Evolutionary conservation across 1,139 yeast genomes (phyloP), one percentile per base, ranked within the genome.

Genomic region (Hansenula anomala): DNA sequence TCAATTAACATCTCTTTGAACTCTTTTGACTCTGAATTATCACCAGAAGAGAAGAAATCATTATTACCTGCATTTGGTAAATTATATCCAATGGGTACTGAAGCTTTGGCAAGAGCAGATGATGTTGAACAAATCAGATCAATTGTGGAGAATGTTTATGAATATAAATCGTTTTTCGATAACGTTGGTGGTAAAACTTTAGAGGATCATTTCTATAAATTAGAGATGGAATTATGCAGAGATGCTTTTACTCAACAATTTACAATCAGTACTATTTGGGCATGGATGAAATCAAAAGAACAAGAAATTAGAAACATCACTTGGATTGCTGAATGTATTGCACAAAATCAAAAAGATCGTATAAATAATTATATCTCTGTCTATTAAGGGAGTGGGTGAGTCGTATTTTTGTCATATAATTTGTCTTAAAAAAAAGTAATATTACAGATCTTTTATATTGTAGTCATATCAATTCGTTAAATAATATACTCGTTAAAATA

Each of bases 281-380:
- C 97, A 6, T 92, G 97, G 95, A 76, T 94, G 59, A 83, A 89
- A 64, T 80, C 96, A 16, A 85, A 86, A 57, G 98, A 94, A 64
- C 98, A 94, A 66, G 99, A 94, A 64, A 78, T 94, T 44, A 77
- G 98, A 63, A 94, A 94, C 61, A 81, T 94, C 48, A 87, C 97
- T 18, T 94, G 98, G 98, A 90, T 94, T 46, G 96, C 97, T 35
- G 99, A 94, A 67, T 94, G 99, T 68, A 84, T 84, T 64, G 90
- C 92, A 34, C 94, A 85, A 59, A 82, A 81, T 57, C 95, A 85
- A 69, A 82, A 83, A 64, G 86, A 80, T 56, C 78, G 89, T 64
- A 81, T 85, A 44, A 82, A 80, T 52, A 82, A 81, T 59, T 85
- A 84, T 59, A 84, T 84, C 42, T 69, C 89, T 36, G 92, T 83